phyloP scores from a whole-genome alignment of 2,329 filamentous ascomycete species.

The Pseudocercospora crystallina region DNA sequence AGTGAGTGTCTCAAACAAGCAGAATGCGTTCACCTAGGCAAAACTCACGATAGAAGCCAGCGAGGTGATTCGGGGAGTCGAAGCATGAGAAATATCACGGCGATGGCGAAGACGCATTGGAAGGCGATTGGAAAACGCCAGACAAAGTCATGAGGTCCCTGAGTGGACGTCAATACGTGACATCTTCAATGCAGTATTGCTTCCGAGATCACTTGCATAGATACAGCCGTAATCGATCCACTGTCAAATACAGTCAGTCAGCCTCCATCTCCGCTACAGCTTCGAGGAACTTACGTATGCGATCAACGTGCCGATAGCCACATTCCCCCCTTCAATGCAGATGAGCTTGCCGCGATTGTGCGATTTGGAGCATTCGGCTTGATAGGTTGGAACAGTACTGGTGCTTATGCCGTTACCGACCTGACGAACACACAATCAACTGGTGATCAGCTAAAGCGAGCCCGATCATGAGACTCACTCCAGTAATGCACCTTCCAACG shows the following conservation, averaged over 20 bases:
- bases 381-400: constrained; percentile 55
- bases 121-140: constrained; percentile 58
- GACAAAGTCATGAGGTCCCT: constrained; percentile 33
- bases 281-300: constrained; percentile 37
- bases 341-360: constrained; percentile 62
- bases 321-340: constrained; percentile 58
- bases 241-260: too few species aligned
- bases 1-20: too few species aligned
- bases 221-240: constrained; percentile 52
- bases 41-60: constrained; percentile 38
- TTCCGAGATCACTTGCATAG: constrained; percentile 21
- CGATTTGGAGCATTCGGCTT: constrained; percentile 54
- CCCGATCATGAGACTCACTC: constrained; percentile 21
- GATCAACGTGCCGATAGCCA: constrained; percentile 53
- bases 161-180: too few species aligned
- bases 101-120: constrained; percentile 51
- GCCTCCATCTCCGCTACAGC: too few species aligned
- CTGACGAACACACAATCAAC: not conserved
- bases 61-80: constrained; percentile 47
- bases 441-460: not conserved
- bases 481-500: constrained; percentile 53
- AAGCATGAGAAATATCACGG: constrained; percentile 46
- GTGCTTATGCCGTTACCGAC: constrained; percentile 59
- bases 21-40: too few species aligned
- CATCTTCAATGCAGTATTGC: too few species aligned